A percentile compares a stretch with the other conserved stretches of the same genome.
These are phyloP conservation scores for Exophiala sideris DNA, from an alignment of 2,329 filamentous ascomycete species.

Conservation along the genomic window DNA sequence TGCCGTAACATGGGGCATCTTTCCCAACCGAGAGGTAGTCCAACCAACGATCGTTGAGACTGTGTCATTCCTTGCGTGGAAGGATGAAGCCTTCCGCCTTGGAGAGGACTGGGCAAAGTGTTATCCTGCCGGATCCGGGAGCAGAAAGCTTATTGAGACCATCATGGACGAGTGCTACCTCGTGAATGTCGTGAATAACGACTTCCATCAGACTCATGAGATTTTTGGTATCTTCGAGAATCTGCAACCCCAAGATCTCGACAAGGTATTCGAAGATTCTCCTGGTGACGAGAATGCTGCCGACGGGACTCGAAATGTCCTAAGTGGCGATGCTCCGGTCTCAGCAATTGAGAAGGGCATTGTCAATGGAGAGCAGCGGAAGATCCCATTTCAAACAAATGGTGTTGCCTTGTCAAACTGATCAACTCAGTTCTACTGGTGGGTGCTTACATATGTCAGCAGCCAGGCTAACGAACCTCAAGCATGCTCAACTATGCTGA, in stretches of 20 bases:
- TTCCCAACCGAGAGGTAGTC: constrained; percentile 98
- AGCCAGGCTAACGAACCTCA: background rate
- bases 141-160: constrained; percentile 72
- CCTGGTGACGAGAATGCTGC: background rate
- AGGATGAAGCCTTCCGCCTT: constrained; percentile 92
- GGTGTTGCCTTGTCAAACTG: constrained; percentile 8
- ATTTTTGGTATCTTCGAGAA: constrained; percentile 86
- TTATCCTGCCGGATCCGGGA: constrained; percentile 71
- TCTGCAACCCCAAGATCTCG: constrained; percentile 65
- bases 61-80: constrained; percentile 96
- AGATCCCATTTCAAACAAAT: constrained; percentile 15
- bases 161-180: constrained; percentile 91
- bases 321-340: constrained; percentile 17
- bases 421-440: background rate
- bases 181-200: constrained; percentile 97
- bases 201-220: constrained; percentile 80
- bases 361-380: constrained; percentile 13
- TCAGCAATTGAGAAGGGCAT: constrained; percentile 13
- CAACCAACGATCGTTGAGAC: constrained; percentile 99
- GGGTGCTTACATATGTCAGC: background rate
- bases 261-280: constrained; percentile 39
- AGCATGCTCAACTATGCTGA: constrained; percentile 9
- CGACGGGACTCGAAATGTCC: constrained; percentile 15
- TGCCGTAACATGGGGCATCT: constrained; percentile 98
- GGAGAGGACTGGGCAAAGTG: constrained; percentile 94